phyloP scores from a whole-genome alignment of 2,329 filamentous ascomycete species.

The Penicillium sp. region DNA sequence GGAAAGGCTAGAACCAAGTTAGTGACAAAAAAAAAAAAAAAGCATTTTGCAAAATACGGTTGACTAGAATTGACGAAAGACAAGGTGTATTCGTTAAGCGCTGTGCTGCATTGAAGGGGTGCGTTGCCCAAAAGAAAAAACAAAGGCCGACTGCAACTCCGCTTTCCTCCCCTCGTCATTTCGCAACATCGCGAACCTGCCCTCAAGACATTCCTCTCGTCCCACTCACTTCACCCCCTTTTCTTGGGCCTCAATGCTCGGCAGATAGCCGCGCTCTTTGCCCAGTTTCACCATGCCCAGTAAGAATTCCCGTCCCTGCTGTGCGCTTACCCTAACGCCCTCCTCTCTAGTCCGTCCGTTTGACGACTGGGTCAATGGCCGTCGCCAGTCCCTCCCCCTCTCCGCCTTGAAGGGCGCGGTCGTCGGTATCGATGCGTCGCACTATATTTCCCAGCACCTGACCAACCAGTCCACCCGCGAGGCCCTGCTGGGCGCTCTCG shows the following conservation, averaged over 20 bases:
- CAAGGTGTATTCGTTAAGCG: neutral
- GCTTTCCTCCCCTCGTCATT: slow-evolving; percentile 22
- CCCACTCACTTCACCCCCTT: neutral
- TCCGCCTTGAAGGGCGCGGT: slow-evolving; percentile 70
- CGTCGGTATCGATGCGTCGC: slow-evolving; percentile 83
- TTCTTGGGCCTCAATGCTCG: slow-evolving; percentile 29
- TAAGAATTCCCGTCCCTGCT: slow-evolving; percentile 23
- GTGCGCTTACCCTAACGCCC: slow-evolving; percentile 9
- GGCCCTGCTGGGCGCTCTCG: slow-evolving; percentile 83
- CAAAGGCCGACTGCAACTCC: slow-evolving; percentile 16
- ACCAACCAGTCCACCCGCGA: slow-evolving; percentile 70
- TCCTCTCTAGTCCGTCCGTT: slow-evolving; percentile 47
- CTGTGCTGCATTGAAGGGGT: neutral
- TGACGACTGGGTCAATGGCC: slow-evolving; percentile 57
- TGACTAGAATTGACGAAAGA: neutral
- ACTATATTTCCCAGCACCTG: slow-evolving; percentile 80
- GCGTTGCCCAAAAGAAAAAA: slow-evolving; percentile 8
- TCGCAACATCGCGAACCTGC: slow-evolving; percentile 12
- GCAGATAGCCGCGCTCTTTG: slow-evolving; percentile 24
- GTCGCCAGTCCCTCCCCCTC: slow-evolving; percentile 60
- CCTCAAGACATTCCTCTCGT: neutral
- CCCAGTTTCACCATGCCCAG: slow-evolving; percentile 37
- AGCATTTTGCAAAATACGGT: neutral
- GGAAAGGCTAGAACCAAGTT: neutral
- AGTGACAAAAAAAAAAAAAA: neutral